Evolutionary conservation across 225 moss, liverwort and hornwort species (phyloP), one percentile per base, ranked within the genome.

Genomic region (Straminergon stramineum): DNA sequence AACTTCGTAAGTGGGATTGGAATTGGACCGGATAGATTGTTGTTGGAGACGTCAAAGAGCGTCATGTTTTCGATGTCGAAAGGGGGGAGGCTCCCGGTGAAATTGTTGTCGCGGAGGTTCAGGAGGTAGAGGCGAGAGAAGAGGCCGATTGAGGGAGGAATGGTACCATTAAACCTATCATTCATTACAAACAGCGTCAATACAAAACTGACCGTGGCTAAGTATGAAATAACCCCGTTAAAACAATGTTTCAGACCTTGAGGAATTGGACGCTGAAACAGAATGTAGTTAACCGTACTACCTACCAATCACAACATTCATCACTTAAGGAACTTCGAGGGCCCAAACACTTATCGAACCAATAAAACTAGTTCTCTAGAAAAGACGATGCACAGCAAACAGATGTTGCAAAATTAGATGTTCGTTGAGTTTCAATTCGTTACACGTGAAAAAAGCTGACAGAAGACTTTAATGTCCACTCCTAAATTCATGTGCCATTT

Each of bases 31-130:
- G 93, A 92, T 13, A 93, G 80, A 62, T 92, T 92, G 66, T 93
- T 92, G 45, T 91, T 85, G 24, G 79, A 73, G 43, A 93, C 90
- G 41, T 92, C 87, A 7, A 92, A 85, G 31, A 85, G 26, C 26
- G 89, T 91, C 53, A 93, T 28, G 56, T 92, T 92, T 5, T 4
- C 89, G 15, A 93, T 48, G 22, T 67, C 9, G 75, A 92, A 87
- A 18, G 90, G 87, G 30, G 97, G 98, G 43, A 98, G 86, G 30
- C 48, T 58, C 30, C 97, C 97, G 6, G 91, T 84, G 30, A 98
- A 90, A 24, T 84, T 71, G 86, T 96, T 95, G 79, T 94, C 90
- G 52, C 77, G 87, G 32, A 94, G 90, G 65, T 88, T 91, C 13
- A 94, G 88, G 51, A 91, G 67, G 86, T 91, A 90, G 4, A 92